A percentile compares a stretch with the other conserved stretches of the same genome.
Evolutionary conservation across 1,139 yeast genomes (phyloP).

Genomic region (Diutina sp.): DNA sequence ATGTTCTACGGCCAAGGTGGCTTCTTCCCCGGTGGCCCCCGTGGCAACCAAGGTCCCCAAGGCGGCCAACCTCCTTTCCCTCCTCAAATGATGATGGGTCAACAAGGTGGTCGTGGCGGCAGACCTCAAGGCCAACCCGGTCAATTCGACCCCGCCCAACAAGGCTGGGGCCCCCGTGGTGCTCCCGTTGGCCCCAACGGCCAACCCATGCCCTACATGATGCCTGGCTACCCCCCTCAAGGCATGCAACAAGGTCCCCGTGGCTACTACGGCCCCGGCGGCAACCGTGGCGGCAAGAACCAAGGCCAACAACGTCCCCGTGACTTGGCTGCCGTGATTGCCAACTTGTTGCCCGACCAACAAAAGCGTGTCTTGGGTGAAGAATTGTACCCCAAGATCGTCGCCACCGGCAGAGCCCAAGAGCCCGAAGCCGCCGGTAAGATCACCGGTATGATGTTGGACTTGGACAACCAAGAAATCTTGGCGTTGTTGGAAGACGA

Average conservation of each 20-base stretch:
- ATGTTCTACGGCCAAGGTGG: slow-evolving; percentile 87
- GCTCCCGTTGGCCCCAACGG: slow-evolving; percentile 77
- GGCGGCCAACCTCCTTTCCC: slow-evolving; percentile 43
- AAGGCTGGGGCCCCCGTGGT: slow-evolving; percentile 65
- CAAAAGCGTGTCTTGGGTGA: slow-evolving; percentile 97
- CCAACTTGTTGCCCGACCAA: slow-evolving; percentile 67
- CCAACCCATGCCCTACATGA: slow-evolving; percentile 70
- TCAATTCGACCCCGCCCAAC: slow-evolving; percentile 35
- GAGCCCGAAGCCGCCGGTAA: slow-evolving; percentile 97
- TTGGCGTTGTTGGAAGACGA: slow-evolving; percentile 83
- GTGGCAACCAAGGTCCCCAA: slow-evolving; percentile 41
- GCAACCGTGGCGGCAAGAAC: slow-evolving; percentile 29
- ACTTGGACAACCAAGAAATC: slow-evolving; percentile 87
- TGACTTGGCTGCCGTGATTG: slow-evolving; percentile 46
- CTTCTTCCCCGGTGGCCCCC: slow-evolving; percentile 59
- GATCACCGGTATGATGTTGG: slow-evolving; percentile 98
- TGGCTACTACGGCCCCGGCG: slow-evolving; percentile 25
- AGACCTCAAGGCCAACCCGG: background rate
- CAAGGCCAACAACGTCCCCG: slow-evolving; percentile 20
- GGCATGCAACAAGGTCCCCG: slow-evolving; percentile 31
- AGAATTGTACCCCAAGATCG: slow-evolving; percentile 91
- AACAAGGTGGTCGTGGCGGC: slow-evolving; percentile 15
- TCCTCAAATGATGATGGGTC: slow-evolving; percentile 82
- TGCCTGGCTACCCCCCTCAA: slow-evolving; percentile 55
- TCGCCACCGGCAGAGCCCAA: slow-evolving; percentile 73